Base-by-base conservation (phyloP, 2,329 filamentous ascomycete species). In the Escovopsis weberi region DNA sequence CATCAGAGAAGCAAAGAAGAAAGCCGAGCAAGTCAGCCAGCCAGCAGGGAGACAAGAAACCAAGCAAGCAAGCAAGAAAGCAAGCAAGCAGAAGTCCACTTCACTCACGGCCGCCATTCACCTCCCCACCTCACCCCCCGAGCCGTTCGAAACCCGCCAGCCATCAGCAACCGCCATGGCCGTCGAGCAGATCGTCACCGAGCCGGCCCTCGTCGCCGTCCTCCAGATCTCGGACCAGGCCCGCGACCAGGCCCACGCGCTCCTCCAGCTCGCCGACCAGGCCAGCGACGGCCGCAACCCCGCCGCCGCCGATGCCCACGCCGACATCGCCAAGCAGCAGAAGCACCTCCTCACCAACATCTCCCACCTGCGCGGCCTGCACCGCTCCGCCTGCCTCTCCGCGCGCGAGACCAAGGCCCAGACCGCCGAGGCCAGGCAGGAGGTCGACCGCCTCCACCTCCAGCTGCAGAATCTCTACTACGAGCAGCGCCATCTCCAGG, bases 381-480 rank as follows among this genome's bases (percentile, higher is more conserved):
- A 95, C 59, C 80, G 91, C 26, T 74, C 82, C 49, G 86, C 87
- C 9, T 78, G 88, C 50, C 74, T 94, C 52, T 73, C 78, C 28
- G 85, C 87, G 28, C 79, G 91, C 50, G 78, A 86, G 51, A 94
- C 88, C 12, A 96, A 96, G 60, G 71, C 82, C 42, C 70, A 78
- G 52, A 96, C 91, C 1, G 82, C 85, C 28, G 86, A 94, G 60
- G 84, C 83, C 39, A 78, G 88, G 39, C 84, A 89, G 54, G 86
- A 94, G 62, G 86, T 96, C 49, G 91, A 98, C 59, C 78, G 81
- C 40, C 70, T 98, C 47, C 88, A 96, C 58, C 71, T 98, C 33
- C 85, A 94, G 56, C 71, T 98, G 43, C 89, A 96, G 63, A 98
- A 98, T 56, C 67, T 98, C 7, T 93, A 91, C 60, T 98, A 98